Evolutionary conservation across 2,329 filamentous ascomycete species (phyloP).

Genomic region (Claviceps maximensis): DNA sequence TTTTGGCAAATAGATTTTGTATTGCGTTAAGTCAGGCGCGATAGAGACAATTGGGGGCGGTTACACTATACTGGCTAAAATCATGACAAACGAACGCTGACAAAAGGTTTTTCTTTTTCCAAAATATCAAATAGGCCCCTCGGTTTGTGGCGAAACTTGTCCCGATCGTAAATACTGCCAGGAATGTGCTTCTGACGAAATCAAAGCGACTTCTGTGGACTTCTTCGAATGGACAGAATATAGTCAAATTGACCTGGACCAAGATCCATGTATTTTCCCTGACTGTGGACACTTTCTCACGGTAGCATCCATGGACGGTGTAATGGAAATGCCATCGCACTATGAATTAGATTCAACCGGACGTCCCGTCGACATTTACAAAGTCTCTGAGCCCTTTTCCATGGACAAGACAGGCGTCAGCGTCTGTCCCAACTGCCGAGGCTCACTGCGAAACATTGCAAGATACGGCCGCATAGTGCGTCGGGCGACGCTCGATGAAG

Average conservation of each 20-base stretch:
- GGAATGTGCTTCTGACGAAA: conserved; percentile 30
- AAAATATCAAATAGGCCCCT: conserved; percentile 25
- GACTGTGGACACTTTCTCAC: conserved; percentile 53
- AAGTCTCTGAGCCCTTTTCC: conserved; percentile 33
- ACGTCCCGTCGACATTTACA: conserved; percentile 19
- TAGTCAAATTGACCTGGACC: conserved; percentile 41
- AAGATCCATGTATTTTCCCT: conserved; percentile 48
- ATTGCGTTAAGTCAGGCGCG: too few relatives aligned
- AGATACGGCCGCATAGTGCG: conserved; percentile 51
- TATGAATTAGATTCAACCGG: conserved; percentile 30
- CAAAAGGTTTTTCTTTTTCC: neutral
- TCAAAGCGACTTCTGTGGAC: conserved; percentile 39
- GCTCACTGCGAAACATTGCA: conserved; percentile 40
- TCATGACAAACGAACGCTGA: too few relatives aligned
- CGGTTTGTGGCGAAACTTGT: conserved; percentile 51
- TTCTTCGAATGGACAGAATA: conserved; percentile 41
- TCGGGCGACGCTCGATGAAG: conserved; percentile 46
- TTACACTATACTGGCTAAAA: too few relatives aligned
- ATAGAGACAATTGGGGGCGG: too few relatives aligned
- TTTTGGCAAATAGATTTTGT: too few relatives aligned
- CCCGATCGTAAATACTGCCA: conserved; percentile 42
- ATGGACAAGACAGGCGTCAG: conserved; percentile 28
- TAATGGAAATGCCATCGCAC: conserved; percentile 38
- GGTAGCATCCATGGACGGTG: conserved; percentile 44
- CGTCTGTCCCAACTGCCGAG: conserved; percentile 46